These are phyloP conservation scores for Cutaneotrichosporon sp. DNA, from an alignment of 1,284 basidiomycete species.

Conservation along the genomic window DNA sequence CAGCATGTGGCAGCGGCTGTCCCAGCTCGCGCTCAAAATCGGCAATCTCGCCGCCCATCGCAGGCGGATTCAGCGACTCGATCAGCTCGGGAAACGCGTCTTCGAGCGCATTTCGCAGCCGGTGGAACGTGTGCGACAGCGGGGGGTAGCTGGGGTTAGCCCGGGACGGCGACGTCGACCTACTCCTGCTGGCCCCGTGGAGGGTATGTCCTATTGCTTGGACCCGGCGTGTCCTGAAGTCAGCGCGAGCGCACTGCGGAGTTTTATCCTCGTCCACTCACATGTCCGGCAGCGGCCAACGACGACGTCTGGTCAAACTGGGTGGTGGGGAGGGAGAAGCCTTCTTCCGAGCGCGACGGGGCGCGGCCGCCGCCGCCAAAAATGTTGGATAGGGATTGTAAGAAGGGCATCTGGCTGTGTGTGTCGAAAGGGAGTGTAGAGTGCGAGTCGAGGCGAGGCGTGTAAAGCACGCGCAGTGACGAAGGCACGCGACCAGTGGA, in stretches of 20 bases:
- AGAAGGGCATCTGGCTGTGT: conserved; percentile 32
- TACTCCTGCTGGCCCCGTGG: not conserved
- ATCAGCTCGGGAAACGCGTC: conserved; percentile 83
- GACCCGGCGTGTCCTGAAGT: not conserved
- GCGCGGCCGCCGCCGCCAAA: conserved; percentile 17
- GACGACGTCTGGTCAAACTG: not conserved
- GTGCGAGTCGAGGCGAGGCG: too few relatives aligned
- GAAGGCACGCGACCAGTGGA: too few relatives aligned
- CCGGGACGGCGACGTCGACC: not conserved
- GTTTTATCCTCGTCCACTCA: too few relatives aligned
- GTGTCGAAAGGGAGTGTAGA: too few relatives aligned
- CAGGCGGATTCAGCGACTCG: conserved; percentile 83
- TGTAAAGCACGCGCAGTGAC: too few relatives aligned
- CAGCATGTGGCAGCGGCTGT: conserved; percentile 65
- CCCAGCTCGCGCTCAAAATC: conserved; percentile 77
- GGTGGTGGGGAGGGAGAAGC: conserved; percentile 17
- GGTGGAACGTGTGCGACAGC: conserved; percentile 68
- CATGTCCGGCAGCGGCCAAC: not conserved
- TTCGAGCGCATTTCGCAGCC: conserved; percentile 67
- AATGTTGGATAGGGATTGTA: conserved; percentile 35
- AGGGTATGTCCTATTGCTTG: not conserved
- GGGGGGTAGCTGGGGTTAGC: conserved; percentile 54
- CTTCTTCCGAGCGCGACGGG: conserved; percentile 3
- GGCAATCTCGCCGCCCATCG: conserved; percentile 65
- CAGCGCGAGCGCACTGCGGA: not conserved